Percentiles rank a stretch among this genome's conserved stretches.
phyloP scores from a whole-genome alignment of 768 basidiomycete genomes.

The Boletus reticulatus region DNA sequence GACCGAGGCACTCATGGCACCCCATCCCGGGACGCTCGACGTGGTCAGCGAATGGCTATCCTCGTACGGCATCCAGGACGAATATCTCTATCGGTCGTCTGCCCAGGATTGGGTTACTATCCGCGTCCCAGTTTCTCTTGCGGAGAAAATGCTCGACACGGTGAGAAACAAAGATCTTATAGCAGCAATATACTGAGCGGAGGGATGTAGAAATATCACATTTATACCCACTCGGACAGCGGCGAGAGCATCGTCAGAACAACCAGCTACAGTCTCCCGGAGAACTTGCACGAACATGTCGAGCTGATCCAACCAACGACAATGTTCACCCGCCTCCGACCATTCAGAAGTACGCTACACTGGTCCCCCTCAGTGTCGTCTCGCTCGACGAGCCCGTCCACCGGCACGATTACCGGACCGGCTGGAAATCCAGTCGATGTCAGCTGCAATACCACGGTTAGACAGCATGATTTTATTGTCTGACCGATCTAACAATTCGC shows the following conservation, averaged over 20 bases:
- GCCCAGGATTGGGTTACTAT: conserved; percentile 71
- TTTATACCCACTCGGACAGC: conserved; percentile 54
- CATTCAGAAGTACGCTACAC: conserved; percentile 41
- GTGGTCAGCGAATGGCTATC: conserved; percentile 62
- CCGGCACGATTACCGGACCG: conserved; percentile 23
- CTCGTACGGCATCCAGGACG: conserved; percentile 49
- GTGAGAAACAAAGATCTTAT: conserved; percentile 37
- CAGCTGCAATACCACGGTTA: conserved; percentile 42
- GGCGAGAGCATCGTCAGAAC: conserved; percentile 62
- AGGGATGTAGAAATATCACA: conserved; percentile 51
- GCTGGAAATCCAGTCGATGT: conserved; percentile 42
- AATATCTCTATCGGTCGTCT: conserved; percentile 51
- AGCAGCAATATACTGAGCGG: background rate
- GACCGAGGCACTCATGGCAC: conserved; percentile 60
- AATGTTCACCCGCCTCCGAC: conserved; percentile 52
- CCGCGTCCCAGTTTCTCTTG: conserved; percentile 53
- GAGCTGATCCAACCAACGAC: conserved; percentile 75
- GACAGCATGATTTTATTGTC: background rate
- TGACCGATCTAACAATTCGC: background rate
- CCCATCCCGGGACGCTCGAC: conserved; percentile 49
- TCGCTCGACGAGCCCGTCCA: background rate
- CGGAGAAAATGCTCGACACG: conserved; percentile 71
- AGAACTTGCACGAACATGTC: conserved; percentile 54
- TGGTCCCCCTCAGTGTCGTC: conserved; percentile 18
- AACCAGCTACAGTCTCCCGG: conserved; percentile 66